Evolutionary conservation across 2,329 filamentous ascomycete genomes (phyloP), one percentile per base, ranked within the genome.

Genomic region (Aspergillus sp.): DNA sequence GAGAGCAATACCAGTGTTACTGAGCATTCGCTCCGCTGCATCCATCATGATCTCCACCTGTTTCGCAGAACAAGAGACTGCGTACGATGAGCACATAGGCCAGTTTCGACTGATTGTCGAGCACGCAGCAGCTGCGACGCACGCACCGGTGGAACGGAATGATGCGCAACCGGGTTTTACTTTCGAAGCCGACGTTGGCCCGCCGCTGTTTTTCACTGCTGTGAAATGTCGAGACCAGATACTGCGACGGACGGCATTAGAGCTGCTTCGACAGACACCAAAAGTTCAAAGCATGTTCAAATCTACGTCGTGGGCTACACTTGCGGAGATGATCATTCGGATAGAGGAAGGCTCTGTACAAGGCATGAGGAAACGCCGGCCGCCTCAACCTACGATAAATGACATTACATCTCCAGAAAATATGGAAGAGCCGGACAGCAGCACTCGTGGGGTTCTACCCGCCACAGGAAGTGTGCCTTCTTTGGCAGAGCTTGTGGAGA

Each of bases 211-310:
- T 26, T 33, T 62, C 13, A 62, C 60, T 7, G 51, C 47, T 8
- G 35, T 61, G 20, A 65, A 60, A 45, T 68, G 65, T 36, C 62
- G 66, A n/a, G 45, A 58, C 14, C 57, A 57, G 24, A 11, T 1
- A 1, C 20, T 65, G n/a, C 57, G 65, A 7, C 57, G 61, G 20
- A 44, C 50, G 20, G 64, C 64, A 10, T 32, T 68, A 17, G 24
- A 45, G 2, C 49, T 65, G 19, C 42, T 65, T 26, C 48, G 40
- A 41, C 53, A 52, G 41, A 56, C 57, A 2, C 64, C 65, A 11
- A 51, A 47, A 5, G 44, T 65, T 16, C 63, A 66, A 52, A 61
- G 60, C 1, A 54, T 67, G 17, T 65, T 58, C 38, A 64, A 64
- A 52, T 57, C 55, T 17, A 17, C 51, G 1, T 58, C 60, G 5